Evolutionary conservation across 208 protist species (phyloP).

Genomic region (Leishmania tarentolae): DNA sequence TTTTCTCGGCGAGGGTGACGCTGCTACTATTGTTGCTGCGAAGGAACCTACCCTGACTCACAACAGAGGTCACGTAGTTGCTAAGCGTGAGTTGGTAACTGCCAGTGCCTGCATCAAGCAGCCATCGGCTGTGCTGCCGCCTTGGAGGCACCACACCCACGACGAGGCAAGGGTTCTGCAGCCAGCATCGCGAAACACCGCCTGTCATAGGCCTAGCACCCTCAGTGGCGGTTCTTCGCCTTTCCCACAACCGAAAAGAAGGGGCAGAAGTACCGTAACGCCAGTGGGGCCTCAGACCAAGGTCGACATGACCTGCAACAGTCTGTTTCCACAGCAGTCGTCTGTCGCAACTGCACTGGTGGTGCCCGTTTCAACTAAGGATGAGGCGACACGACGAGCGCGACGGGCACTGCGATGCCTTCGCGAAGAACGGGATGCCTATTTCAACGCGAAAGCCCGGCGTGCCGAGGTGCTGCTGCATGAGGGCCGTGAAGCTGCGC

Average conservation of each 20-base stretch:
- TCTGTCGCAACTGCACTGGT: background rate
- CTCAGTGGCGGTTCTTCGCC: background rate
- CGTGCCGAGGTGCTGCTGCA: constrained; percentile 27
- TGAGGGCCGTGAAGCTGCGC: constrained; percentile 18
- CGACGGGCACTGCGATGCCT: constrained; percentile 19
- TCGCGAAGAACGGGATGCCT: constrained; percentile 24
- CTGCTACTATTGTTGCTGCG: background rate
- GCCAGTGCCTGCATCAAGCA: background rate
- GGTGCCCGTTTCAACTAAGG: background rate
- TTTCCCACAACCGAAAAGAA: background rate
- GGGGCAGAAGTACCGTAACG: background rate
- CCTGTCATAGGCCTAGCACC: background rate
- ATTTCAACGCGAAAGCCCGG: constrained; percentile 28
- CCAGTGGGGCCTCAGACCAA: background rate
- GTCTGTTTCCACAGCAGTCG: background rate
- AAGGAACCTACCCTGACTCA: background rate
- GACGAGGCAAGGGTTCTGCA: background rate
- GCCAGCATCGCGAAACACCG: background rate
- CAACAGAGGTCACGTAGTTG: background rate
- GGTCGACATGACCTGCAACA: background rate
- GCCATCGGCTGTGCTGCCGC: background rate
- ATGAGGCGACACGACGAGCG: constrained; percentile 13
- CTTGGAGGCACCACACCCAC: background rate
- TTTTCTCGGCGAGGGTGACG: background rate
- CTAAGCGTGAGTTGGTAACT: background rate